Conservation (phyloP, 1,284 basidiomycete species). For the Coniferiporia sulphurascens region DNA sequence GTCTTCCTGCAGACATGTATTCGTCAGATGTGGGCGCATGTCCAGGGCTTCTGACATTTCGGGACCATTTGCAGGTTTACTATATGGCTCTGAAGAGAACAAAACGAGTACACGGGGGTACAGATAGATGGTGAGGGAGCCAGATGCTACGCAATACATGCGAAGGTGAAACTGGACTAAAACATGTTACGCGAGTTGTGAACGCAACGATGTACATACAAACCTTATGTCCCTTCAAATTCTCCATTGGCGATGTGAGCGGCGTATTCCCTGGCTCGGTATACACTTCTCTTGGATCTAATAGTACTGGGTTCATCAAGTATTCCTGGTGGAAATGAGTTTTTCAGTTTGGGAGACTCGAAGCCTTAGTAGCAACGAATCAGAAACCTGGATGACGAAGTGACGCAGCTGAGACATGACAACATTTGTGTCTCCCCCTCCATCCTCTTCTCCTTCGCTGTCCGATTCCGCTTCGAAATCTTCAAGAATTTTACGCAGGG, state of each 20-base stretch:
- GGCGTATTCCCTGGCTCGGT: conserved; percentile 19
- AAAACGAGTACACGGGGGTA: conserved; percentile 83
- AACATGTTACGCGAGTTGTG: conserved; percentile 15
- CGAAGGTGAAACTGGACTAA: conserved; percentile 82
- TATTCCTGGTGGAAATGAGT: conserved; percentile 63
- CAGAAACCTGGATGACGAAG: conserved; percentile 89
- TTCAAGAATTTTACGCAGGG: conserved; percentile 76
- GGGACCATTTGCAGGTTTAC: conserved; percentile 31
- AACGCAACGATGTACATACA: conserved; percentile 23
- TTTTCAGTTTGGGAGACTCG: not conserved
- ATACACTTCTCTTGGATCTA: conserved; percentile 58
- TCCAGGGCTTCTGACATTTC: conserved; percentile 38
- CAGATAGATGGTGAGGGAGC: conserved; percentile 75
- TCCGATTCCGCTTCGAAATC: conserved; percentile 70
- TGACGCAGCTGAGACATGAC: conserved; percentile 86
- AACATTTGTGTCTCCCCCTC: conserved; percentile 48
- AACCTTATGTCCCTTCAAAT: conserved; percentile 64
- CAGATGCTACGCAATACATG: conserved; percentile 85
- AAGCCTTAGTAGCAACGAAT: conserved; percentile 5
- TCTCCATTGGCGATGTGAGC: conserved; percentile 19
- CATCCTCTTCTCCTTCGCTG: conserved; percentile 35
- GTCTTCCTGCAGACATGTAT: conserved; percentile 87
- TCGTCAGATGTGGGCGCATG: conserved; percentile 85
- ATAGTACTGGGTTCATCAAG: conserved; percentile 66
- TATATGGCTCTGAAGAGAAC: conserved; percentile 73